Evolutionary conservation across 2,329 filamentous ascomycete species (phyloP), one percentile per base, ranked within the genome.

Genomic region (Aureobasidium leucospermi): DNA sequence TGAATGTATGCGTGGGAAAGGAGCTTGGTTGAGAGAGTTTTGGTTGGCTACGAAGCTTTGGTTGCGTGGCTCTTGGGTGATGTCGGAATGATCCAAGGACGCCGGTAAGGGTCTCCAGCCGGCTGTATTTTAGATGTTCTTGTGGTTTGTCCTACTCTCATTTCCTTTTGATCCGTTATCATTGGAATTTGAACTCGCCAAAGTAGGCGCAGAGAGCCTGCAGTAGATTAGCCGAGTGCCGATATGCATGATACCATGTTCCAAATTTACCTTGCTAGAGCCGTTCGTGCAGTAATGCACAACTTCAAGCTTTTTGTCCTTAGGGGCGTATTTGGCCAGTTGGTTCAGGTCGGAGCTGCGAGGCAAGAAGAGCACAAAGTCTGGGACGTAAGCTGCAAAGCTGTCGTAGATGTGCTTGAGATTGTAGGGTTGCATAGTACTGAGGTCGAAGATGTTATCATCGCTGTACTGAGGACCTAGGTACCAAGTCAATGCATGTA

Each of bases 201-300:
- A 82, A 81, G 65, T 80, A 86, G 23, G 80, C 78, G 71, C 82
- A 85, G 31, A 86, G 69, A 23, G 82, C 83, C 74, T 76, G 28
- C 16, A 51, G 19, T 11, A 31, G n/a, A 23, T 36, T 23, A 58
- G 15, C 15, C 6, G 61, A 13, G 28, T 16, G 36, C 43, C 13
- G 7, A 10, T 15, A 6, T 16, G 8, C 19, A 19, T 34, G 11
- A 38, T 39, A 58, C 49, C 66, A 73, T 31, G 13, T 32, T 11
- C 15, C 29, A 19, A 23, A 43, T 48, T 46, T 58, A 87, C 88
- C 74, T 96, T 96, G 73, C 92, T 96, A 6, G 89, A 89, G 11
- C 91, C 90, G 66, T 88, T 81, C 76, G 96, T 89, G 69, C 92
- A 96, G 71, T 97, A 97, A 75, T 99, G 94, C 51, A 89, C 84